Evolutionary conservation across 352 stramenopile genomes (phyloP).

Genomic region (Thalassiosira exigua): DNA sequence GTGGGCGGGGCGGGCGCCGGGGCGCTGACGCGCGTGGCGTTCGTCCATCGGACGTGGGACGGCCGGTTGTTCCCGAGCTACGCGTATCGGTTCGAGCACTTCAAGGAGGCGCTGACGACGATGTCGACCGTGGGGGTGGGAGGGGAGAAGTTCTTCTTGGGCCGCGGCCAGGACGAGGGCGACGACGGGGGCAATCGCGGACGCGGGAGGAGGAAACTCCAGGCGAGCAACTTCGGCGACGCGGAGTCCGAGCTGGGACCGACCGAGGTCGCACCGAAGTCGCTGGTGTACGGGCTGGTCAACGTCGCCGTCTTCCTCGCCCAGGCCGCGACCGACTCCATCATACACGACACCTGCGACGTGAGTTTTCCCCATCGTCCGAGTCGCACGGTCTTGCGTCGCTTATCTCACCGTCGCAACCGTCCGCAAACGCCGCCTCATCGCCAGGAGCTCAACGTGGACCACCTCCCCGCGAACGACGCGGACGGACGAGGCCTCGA

Average conservation of each 20-base stretch:
- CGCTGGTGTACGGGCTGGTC: conserved; percentile 42
- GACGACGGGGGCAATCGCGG: not conserved
- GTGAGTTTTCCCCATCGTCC: too few relatives aligned
- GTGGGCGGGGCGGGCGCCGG: conserved; percentile 20
- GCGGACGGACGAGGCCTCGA: not conserved
- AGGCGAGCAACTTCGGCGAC: too few relatives aligned
- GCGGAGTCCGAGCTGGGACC: not conserved
- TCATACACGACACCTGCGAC: conserved; percentile 54
- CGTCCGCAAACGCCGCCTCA: too few relatives aligned
- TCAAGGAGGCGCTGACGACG: conserved; percentile 43
- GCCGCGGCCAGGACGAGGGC: conserved; percentile 20
- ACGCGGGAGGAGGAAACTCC: not conserved
- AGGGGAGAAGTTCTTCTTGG: conserved; percentile 59
- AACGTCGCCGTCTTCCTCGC: conserved; percentile 55
- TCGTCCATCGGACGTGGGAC: conserved; percentile 48
- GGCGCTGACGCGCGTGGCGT: conserved; percentile 34
- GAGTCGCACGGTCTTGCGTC: too few relatives aligned
- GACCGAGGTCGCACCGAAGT: not conserved
- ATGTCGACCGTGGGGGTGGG: conserved; percentile 47
- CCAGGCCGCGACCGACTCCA: conserved; percentile 39
- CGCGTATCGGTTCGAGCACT: conserved; percentile 52
- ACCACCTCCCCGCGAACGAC: conserved; percentile 11
- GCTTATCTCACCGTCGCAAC: too few relatives aligned
- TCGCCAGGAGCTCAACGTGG: conserved; percentile 49
- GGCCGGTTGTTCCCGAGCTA: conserved; percentile 52